Conservation (phyloP, 108 stramenopile genomes). For the Cafeteria roenbergensis region DNA sequence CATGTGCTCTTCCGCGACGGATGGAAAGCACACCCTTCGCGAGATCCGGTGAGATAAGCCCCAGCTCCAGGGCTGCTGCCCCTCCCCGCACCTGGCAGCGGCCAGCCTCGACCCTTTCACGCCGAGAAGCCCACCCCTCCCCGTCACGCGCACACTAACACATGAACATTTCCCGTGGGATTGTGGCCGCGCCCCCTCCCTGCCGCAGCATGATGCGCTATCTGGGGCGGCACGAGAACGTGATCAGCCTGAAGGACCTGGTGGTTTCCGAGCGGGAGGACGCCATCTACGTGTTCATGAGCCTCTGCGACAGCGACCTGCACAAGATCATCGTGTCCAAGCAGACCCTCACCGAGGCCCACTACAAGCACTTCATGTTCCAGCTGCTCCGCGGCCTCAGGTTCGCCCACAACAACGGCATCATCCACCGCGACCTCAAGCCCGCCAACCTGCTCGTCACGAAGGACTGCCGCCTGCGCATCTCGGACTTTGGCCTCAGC, state of each 20-base stretch:
- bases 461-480: conserved; percentile 45
- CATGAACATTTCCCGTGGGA: too few relatives aligned
- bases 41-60: too few relatives aligned
- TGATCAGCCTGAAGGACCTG: conserved; percentile 41
- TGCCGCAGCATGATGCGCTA: conserved; percentile 50
- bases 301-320: conserved; percentile 53
- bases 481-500: conserved; percentile 57
- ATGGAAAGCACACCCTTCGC: conserved; percentile 54
- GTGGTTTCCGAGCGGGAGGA: conserved; percentile 18
- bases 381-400: conserved; percentile 49
- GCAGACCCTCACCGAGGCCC: conserved; percentile 43
- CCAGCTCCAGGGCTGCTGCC: too few relatives aligned
- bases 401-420: conserved; percentile 48
- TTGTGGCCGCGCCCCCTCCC: too few relatives aligned
- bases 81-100: too few relatives aligned
- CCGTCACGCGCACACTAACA: too few relatives aligned
- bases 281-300: conserved; percentile 58
- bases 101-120: too few relatives aligned
- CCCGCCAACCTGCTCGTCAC: conserved; percentile 56
- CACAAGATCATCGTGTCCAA: conserved; percentile 39
- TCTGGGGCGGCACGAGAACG: conserved; percentile 46
- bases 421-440: conserved; percentile 60
- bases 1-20: conserved; percentile 35
- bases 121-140: too few relatives aligned
- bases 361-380: conserved; percentile 47